Base-by-base conservation (phyloP, 495 filamentous ascomycete species). In the Penicillium lagena region DNA sequence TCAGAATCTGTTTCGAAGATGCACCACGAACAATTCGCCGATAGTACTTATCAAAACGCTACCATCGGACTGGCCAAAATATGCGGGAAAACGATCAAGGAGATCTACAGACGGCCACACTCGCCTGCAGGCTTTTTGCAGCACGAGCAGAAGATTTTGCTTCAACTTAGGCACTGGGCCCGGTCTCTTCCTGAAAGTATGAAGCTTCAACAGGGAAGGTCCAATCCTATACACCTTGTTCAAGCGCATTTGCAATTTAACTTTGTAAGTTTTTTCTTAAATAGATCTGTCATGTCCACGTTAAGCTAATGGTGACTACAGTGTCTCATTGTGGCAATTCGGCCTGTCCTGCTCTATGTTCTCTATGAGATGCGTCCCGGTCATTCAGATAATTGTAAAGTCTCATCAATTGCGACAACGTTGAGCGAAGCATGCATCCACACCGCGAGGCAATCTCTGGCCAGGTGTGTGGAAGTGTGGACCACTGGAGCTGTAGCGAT, bases 361-460 rank as follows among this genome's bases (percentile, higher is more conserved):
- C 55, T 70, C 22, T 22, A 22, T 22, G 22, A 22, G 22, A 22
- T 6, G 22, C 22, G 22, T 6, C 22, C 22, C 22, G 4, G 4
- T 22, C 29, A 52, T 47, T 36, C 58, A 51, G 41, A 49, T 12
- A 35, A n/a, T 12, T 48, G 56, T 10, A 39, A 37, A 13, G 54
- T 61, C 30, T 60, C 59, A 3, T 52, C 59, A 12, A 52, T 54
- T 9, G 51, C 64, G 8, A 43, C 55, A 29, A 62, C 63, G 0
- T 46, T 71, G 9, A 55, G 56, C 36, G 63, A 68, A 41, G 63
- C 67, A 14, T 71, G 67, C 42, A 64, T 68, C 33, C 59, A 67
- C 28, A 54, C 64, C 15, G 63, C 67, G 9, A 51, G 62, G 12
- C 63, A 69, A 43, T 64, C 66, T 0, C 46, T 64, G 30, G 54